A percentile compares a stretch with the other conserved stretches of the same genome.
These are phyloP conservation scores for Abortiporus biennis DNA, from an alignment of 1,284 basidiomycete genomes.

Conservation along the genomic window DNA sequence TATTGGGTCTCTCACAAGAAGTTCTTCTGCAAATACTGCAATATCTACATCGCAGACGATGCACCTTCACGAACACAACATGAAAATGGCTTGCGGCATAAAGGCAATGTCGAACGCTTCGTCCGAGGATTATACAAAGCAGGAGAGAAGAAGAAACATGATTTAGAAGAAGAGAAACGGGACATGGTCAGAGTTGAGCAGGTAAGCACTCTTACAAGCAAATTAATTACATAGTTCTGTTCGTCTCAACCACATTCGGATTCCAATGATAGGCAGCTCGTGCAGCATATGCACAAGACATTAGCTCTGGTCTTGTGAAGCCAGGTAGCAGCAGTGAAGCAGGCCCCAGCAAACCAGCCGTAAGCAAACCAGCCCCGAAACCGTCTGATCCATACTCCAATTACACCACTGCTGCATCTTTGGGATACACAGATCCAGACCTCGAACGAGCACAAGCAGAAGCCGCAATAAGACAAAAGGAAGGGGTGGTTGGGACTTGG, in stretches of 20 bases:
- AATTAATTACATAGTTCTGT: conserved; percentile 2
- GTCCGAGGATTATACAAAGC: conserved; percentile 90
- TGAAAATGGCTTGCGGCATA: conserved; percentile 90
- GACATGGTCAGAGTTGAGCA: conserved; percentile 86
- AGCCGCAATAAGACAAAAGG: conserved; percentile 48
- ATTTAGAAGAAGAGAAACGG: conserved; percentile 78
- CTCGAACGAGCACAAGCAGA: conserved; percentile 52
- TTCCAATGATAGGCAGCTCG: conserved; percentile 53
- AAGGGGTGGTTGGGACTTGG: conserved; percentile 85
- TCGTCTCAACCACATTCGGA: neutral
- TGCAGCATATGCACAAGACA: conserved; percentile 68
- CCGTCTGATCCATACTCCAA: conserved; percentile 72
- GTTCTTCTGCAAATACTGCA: conserved; percentile 85
- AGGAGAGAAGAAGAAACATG: conserved; percentile 85
- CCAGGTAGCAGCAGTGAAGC: conserved; percentile 28
- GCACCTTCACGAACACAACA: conserved; percentile 89
- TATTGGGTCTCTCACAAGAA: conserved; percentile 85
- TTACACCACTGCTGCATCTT: conserved; percentile 81
- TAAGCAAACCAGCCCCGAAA: conserved; percentile 40
- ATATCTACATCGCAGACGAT: conserved; percentile 90
- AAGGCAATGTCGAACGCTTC: conserved; percentile 90
- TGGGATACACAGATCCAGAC: conserved; percentile 77
- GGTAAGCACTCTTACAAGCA: conserved; percentile 39
- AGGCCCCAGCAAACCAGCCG: conserved; percentile 31
- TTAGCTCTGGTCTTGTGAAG: conserved; percentile 60